Conservation (phyloP, 768 basidiomycete genomes). For the Exidia glandulosa region DNA sequence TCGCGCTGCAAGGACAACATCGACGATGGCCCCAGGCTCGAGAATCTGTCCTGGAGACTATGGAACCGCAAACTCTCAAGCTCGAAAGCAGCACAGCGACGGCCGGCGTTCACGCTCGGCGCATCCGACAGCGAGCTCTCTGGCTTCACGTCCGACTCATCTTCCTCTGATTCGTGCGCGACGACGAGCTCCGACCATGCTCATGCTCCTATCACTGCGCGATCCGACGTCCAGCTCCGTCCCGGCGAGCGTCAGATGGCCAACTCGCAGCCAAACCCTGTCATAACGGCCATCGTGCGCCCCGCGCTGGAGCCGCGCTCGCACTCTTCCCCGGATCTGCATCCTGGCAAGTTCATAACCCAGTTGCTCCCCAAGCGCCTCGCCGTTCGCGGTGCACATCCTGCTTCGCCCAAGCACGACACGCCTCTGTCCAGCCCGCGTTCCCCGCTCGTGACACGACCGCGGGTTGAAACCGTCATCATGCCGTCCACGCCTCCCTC, state of each 20-base stretch:
- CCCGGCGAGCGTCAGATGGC: neutral
- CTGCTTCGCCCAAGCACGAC: neutral
- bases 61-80: conserved; percentile 57
- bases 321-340: neutral
- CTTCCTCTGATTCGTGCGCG: neutral
- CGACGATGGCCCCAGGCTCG: conserved; percentile 68
- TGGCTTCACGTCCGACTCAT: neutral
- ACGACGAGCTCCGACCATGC: neutral
- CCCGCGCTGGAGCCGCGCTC: neutral
- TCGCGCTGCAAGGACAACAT: conserved; percentile 73
- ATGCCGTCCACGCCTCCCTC: conserved; percentile 11
- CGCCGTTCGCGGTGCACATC: conserved; percentile 13
- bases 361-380: conserved; percentile 44
- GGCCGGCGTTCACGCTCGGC: neutral
- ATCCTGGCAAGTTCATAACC: conserved; percentile 36
- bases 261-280: neutral
- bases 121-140: neutral
- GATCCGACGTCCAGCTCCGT: neutral
- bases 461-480: conserved; percentile 34
- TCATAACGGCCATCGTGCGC: neutral
- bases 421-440: neutral
- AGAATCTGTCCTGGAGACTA: conserved; percentile 82
- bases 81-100: neutral
- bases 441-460: conserved; percentile 69
- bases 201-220: neutral